A percentile compares a stretch with the other conserved stretches of the same genome.
These are phyloP conservation scores for Phytophthora kernoviae DNA, from an alignment of 352 stramenopile species.

Conservation along the genomic window DNA sequence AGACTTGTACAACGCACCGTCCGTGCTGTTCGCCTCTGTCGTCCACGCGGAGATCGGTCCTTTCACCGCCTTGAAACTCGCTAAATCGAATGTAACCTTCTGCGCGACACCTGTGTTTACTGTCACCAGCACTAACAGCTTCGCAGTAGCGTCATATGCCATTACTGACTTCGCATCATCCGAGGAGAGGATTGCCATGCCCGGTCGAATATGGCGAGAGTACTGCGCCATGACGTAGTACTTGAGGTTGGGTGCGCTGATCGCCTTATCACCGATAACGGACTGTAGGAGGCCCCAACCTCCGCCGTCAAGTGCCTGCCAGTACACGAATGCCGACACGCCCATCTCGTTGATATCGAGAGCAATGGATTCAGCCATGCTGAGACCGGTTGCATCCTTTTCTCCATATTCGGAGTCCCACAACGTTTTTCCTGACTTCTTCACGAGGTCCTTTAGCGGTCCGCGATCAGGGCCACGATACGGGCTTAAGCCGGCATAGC, in stretches of 20 bases:
- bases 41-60: conserved; percentile 26
- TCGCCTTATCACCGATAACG: conserved; percentile 14
- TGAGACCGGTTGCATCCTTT: conserved; percentile 36
- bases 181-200: conserved; percentile 41
- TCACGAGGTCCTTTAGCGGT: conserved; percentile 37
- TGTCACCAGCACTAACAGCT: conserved; percentile 41
- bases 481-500: conserved; percentile 47
- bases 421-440: conserved; percentile 39
- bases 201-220: conserved; percentile 47
- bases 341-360: conserved; percentile 52
- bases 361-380: conserved; percentile 44
- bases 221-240: conserved; percentile 52
- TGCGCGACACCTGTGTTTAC: conserved; percentile 23
- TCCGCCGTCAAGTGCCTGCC: conserved; percentile 44
- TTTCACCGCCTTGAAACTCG: conserved; percentile 22
- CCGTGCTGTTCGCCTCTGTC: conserved; percentile 34
- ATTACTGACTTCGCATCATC: conserved; percentile 35
- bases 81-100: conserved; percentile 36
- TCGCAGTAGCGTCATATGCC: conserved; percentile 23
- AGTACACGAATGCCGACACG: neutral
- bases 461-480: conserved; percentile 50
- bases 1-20: conserved; percentile 21
- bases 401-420: conserved; percentile 57
- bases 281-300: conserved; percentile 46
- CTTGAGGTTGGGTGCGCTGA: conserved; percentile 44